A percentile compares a stretch with the other conserved stretches of the same genome.
phyloP scores from a whole-genome alignment of 2,329 filamentous ascomycete genomes.

The Beauveria sp. region DNA sequence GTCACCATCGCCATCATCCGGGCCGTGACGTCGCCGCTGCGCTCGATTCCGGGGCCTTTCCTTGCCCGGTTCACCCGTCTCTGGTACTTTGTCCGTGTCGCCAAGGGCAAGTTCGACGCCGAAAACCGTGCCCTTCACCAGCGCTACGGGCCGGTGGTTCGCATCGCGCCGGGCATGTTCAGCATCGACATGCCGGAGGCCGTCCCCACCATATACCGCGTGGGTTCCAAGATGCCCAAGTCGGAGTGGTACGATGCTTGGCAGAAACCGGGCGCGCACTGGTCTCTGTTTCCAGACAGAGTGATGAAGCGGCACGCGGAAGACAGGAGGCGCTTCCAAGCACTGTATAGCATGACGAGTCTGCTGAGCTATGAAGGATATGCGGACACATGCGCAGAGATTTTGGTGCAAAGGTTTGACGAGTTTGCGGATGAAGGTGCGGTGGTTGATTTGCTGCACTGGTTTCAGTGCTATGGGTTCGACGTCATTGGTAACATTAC shows the following conservation, averaged over 20 bases:
- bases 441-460: constrained; percentile 27
- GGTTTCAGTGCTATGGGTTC: constrained; percentile 41
- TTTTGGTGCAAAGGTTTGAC: constrained; percentile 30
- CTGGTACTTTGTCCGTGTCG: constrained; percentile 34
- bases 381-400: constrained; percentile 37
- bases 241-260: constrained; percentile 21
- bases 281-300: constrained; percentile 25
- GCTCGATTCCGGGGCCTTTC: constrained; percentile 36
- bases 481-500: constrained; percentile 47
- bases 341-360: constrained; percentile 39
- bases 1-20: background rate
- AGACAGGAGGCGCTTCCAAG: constrained; percentile 32
- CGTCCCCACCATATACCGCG: constrained; percentile 33
- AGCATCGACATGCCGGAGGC: constrained; percentile 30
- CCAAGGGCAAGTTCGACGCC: constrained; percentile 29
- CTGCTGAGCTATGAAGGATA: constrained; percentile 41
- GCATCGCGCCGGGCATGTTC: constrained; percentile 32
- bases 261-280: constrained; percentile 17
- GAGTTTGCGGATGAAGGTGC: constrained; percentile 26
- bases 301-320: constrained; percentile 29
- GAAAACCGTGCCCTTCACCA: constrained; percentile 33
- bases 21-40: constrained; percentile 23
- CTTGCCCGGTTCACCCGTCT: constrained; percentile 34
- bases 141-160: constrained; percentile 32
- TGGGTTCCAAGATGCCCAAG: constrained; percentile 23